phyloP scores from a whole-genome alignment of 768 basidiomycete species.

The Tephrocybe sp. region DNA sequence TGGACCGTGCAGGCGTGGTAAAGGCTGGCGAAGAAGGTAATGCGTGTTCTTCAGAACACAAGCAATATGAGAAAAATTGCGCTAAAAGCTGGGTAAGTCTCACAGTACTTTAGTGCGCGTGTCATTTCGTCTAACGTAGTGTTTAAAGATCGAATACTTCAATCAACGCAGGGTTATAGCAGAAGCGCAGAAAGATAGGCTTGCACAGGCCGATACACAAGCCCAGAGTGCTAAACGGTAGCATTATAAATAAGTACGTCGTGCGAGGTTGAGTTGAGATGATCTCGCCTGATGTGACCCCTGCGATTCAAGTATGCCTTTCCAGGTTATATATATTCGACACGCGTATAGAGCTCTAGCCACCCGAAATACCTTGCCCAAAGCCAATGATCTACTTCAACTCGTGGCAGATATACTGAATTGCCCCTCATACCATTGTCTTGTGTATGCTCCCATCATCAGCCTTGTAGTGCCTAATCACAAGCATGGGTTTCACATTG shows the following conservation, averaged over 20 bases:
- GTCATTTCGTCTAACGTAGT: conserved; percentile 3
- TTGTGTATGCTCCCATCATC: neutral
- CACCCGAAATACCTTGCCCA: too few species aligned
- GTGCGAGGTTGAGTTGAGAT: neutral
- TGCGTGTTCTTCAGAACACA: conserved; percentile 59
- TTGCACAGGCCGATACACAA: conserved; percentile 45
- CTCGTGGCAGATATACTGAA: too few species aligned
- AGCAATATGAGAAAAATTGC: conserved; percentile 67
- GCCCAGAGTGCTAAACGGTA: conserved; percentile 30
- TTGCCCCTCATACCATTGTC: too few species aligned
- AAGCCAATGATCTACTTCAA: too few species aligned
- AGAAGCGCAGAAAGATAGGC: conserved; percentile 72
- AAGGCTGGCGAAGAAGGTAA: conserved; percentile 66
- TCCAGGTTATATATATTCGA: neutral
- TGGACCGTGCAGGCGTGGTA: conserved; percentile 66
- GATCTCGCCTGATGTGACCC: conserved; percentile 2
- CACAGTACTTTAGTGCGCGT: neutral
- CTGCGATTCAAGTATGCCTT: conserved; percentile 2
- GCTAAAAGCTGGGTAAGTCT: conserved; percentile 85
- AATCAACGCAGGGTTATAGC: conserved; percentile 85
- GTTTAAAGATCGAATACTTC: conserved; percentile 83
- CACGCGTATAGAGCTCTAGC: too few species aligned
- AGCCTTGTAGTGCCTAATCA: neutral
- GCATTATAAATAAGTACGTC: conserved; percentile 6
- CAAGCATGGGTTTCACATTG: neutral